phyloP scores from a whole-genome alignment of 306 rosid species.

The Glycyrrhiza uralensis region DNA sequence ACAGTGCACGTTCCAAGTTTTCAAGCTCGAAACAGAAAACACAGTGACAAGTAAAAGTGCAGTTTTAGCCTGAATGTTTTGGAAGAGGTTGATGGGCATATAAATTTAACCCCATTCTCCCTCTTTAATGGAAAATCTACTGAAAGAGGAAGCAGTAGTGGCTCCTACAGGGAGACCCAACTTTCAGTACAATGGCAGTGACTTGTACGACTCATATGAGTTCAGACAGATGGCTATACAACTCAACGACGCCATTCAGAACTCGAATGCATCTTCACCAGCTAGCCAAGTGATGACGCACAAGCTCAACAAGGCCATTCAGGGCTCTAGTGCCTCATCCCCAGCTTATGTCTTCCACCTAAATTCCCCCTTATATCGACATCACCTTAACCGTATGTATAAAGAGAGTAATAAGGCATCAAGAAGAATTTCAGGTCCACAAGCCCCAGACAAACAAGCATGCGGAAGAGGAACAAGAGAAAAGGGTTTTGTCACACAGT shows the following conservation, averaged over 20 bases:
- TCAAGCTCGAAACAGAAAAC: not conserved
- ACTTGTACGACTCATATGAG: slow-evolving; percentile 61
- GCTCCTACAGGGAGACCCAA: slow-evolving; percentile 28
- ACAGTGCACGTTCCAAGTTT: slow-evolving; percentile 15
- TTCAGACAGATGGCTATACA: slow-evolving; percentile 50
- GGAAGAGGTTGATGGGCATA: slow-evolving; percentile 18
- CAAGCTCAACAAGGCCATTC: slow-evolving; percentile 41
- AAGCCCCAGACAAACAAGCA: slow-evolving; percentile 7
- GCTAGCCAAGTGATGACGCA: slow-evolving; percentile 31
- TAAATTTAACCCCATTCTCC: slow-evolving; percentile 18
- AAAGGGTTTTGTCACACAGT: slow-evolving; percentile 37
- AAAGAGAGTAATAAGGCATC: slow-evolving; percentile 30
- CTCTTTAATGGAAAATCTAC: slow-evolving; percentile 33
- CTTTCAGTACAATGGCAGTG: slow-evolving; percentile 46
- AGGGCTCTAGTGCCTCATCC: slow-evolving; percentile 34
- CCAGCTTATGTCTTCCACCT: slow-evolving; percentile 23
- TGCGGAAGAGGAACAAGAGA: slow-evolving; percentile 17
- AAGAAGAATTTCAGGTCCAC: slow-evolving; percentile 35
- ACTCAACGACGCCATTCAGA: slow-evolving; percentile 52
- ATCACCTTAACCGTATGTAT: slow-evolving; percentile 30
- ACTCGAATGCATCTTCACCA: slow-evolving; percentile 36
- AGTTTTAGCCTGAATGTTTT: slow-evolving; percentile 10
- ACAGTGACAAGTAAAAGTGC: slow-evolving; percentile 16
- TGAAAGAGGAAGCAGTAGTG: slow-evolving; percentile 16
- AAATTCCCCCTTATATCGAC: slow-evolving; percentile 40